Base-by-base conservation (phyloP, 305 asterid genomes). In the Petunia hybrid region DNA sequence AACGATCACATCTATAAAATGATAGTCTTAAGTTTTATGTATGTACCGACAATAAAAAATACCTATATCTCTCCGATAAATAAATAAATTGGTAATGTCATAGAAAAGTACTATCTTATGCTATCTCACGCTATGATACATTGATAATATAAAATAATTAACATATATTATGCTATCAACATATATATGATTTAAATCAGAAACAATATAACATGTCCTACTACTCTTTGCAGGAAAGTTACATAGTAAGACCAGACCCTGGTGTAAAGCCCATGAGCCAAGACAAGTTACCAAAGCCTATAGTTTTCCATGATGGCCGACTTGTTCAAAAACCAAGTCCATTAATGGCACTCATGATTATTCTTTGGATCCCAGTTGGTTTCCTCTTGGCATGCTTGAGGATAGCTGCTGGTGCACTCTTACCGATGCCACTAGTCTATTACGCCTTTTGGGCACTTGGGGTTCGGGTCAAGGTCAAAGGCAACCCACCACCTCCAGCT, bases 241-340 rank as follows among this genome's bases (percentile, higher is more conserved):
- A 87, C 81, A 69, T 89, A 12, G 95, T 91, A 9, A 83, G 59
- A 4, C 53, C 36, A 65, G 59, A 61, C 14, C 82, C 77, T 9
- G 80, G 59, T 9, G 73, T 81, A 13, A 82, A 81, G 73, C 91
- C 93, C 10, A 84, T 88, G 65, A 79, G 86, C 85, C 81, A 71
- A 1, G 90, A 88, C 39, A 88, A 86, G 77, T 76, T 91, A 76
- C 86, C 89, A 10, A 92, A 89, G 63, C 92, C 91, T 1, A 82
- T 93, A 35, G 90, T 93, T n/a, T 93, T 93, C 84, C 97, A 93
- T 60, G 97, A 93, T 46, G 97, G 97, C 1, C 80, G 97, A 16
- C 91, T 91, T 0, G 97, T 90, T 48, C 83, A 86, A 46, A 82
- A 90, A 59, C 97, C 94, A 57, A 84, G 80, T 8, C 95, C 94